Evolutionary conservation across 176 grass and related monocot species (phyloP), one percentile per base, ranked within the genome.

Genomic region (Elaeis guineensis): DNA sequence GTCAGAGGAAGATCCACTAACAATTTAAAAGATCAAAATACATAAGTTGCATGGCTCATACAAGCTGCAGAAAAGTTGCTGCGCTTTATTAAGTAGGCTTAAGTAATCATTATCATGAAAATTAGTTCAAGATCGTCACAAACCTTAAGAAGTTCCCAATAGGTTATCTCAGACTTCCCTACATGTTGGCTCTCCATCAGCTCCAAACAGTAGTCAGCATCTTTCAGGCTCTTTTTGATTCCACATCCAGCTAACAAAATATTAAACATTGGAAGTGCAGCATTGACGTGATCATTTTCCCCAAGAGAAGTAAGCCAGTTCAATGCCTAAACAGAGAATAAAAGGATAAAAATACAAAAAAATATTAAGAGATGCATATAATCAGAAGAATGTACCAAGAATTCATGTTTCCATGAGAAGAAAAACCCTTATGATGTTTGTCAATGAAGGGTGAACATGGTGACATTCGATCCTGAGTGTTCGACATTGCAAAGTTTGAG

Each of bases 131-230:
- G 49, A 79, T 67, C n/a, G 18, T 57, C 65, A 64, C 78, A 69
- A 50, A 97, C 84, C 87, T 88, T 83, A 51, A 97, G 79, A 72
- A 97, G 87, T 80, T 90, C 92, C 54, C 59, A 78, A 39, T 89
- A 91, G 24, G 92, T 91, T 74, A 80, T 58, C 83, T 97, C 92
- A 75, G 84, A 97, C 72, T 97, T 91, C 49, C 92, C 87, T 25
- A 89, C 48, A 78, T 83, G 69, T 77, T 73, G 67, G 52, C 19
- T 72, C 55, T 85, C 92, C 87, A 97, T 88, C 75, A 63, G 83
- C 64, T 85, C 84, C 30, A 97, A 72, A 72, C 92, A 89, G 21
- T 23, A 56, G 50, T 73, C 69, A 52, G 62, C 52, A 73, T 78
- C 54, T 63, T 74, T 80, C 28, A 80, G 58, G 57, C 71, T 85